phyloP scores from a whole-genome alignment of 768 basidiomycete species.

The Mycena amicta region DNA sequence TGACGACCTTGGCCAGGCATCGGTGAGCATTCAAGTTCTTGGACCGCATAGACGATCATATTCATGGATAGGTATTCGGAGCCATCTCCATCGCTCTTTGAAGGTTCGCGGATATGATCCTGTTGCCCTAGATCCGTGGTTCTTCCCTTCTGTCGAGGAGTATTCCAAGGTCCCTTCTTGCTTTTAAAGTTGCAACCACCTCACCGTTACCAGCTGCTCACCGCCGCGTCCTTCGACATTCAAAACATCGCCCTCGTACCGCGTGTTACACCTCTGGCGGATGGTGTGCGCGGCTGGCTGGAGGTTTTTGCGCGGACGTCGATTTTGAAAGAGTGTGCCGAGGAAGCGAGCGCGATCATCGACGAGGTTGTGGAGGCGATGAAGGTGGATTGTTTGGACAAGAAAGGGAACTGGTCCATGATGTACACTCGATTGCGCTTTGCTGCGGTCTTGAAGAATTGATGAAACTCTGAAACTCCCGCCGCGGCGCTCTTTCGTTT shows the following conservation, averaged over 20 bases:
- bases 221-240: conserved; percentile 57
- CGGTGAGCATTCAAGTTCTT: too few species aligned
- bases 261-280: conserved; percentile 52
- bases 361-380: conserved; percentile 61
- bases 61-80: conserved; percentile 61
- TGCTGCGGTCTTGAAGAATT: too few species aligned
- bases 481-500: too few species aligned
- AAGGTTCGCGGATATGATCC: conserved; percentile 60
- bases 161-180: conserved; percentile 54
- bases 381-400: conserved; percentile 57
- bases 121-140: conserved; percentile 74
- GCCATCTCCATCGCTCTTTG: conserved; percentile 56
- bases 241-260: conserved; percentile 57
- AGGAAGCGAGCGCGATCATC: conserved; percentile 64
- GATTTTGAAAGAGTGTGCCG: conserved; percentile 55
- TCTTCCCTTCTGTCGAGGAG: conserved; percentile 73
- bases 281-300: conserved; percentile 68
- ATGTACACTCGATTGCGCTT: conserved; percentile 77
- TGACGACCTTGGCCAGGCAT: too few species aligned
- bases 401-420: conserved; percentile 64
- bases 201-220: conserved; percentile 48
- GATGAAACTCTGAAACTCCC: too few species aligned
- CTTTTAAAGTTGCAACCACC: background rate
- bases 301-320: conserved; percentile 63
- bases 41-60: too few species aligned